Base-by-base conservation (phyloP, 1,284 basidiomycete genomes). In the Takashimella tepidaria region DNA sequence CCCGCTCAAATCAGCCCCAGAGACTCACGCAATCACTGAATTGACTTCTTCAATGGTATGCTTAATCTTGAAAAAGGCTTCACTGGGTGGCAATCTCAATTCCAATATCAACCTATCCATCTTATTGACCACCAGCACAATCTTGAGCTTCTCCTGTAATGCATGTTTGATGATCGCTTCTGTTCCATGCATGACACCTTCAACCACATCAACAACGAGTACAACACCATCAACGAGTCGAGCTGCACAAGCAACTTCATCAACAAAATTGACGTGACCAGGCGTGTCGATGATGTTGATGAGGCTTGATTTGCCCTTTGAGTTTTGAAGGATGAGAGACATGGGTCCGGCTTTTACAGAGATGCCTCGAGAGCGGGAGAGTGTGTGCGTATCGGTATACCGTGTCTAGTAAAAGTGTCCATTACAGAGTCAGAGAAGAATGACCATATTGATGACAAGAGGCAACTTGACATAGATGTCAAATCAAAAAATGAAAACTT, bases 31-130 rank as follows among this genome's bases (percentile, higher is more conserved):
- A 65, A 97, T 95, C 73, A 92, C 85, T 2, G 87, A 89, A 75
- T 99, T 99, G 57, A 99, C 87, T 74, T 98, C 96, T 71, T 98
- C 96, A 56, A 99, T 95, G 4, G 95, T 96, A 70, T 98, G 95
- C 74, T 92, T 96, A 64, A 98, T 89, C 80, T 98, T 98, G 79
- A 95, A 98, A 79, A 91, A 98, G 1, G 96, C 96, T 68, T 98
- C 96, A 45, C 86, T 79, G 47, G 96, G 95, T 64, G 95, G 95
- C 63, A 99, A 85, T 31, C 96, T 87, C 51, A 99, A 81, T 76
- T 99, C 96, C 47, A 98, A 83, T 60, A 98, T 95, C 46, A 98
- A 83, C 53, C 96, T 84, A 76, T 99, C 96, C 67, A 98, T 86
- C 81, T 99, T 98, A 82, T 98, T 99, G 62, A 99, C 83, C 19